phyloP scores from a whole-genome alignment of 768 basidiomycete genomes.

The Naematelia encephala region DNA sequence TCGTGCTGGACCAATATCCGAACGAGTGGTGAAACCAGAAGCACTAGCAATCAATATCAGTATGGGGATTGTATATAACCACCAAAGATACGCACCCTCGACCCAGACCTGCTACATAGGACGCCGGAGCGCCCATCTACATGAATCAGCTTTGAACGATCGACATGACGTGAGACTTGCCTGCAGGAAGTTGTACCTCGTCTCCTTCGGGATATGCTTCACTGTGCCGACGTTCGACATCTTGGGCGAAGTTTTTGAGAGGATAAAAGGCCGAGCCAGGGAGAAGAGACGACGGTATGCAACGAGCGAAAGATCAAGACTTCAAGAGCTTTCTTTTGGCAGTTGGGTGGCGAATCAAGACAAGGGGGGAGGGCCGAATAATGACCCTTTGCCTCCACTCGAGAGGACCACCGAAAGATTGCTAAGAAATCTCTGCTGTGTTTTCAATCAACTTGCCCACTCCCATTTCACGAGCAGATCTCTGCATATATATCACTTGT shows the following conservation, averaged over 20 bases:
- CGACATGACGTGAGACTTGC: conserved; percentile 12
- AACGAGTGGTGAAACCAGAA: conserved; percentile 94
- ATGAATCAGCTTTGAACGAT: neutral
- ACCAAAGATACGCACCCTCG: conserved; percentile 65
- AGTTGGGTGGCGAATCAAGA: neutral
- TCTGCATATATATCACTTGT: neutral
- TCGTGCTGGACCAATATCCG: conserved; percentile 96
- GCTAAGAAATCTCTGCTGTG: conserved; percentile 1
- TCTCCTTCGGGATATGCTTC: conserved; percentile 43
- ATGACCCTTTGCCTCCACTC: neutral
- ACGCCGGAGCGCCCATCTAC: conserved; percentile 71
- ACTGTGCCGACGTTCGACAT: conserved; percentile 44
- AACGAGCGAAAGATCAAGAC: neutral
- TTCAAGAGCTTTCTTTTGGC: neutral
- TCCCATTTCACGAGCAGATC: neutral
- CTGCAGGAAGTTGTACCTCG: conserved; percentile 47
- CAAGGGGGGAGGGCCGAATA: neutral
- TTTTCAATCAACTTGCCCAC: neutral
- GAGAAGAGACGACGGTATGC: neutral
- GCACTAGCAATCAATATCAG: conserved; percentile 59
- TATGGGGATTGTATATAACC: neutral
- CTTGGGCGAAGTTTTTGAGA: conserved; percentile 3
- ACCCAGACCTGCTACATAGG: conserved; percentile 97
- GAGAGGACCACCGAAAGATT: neutral
- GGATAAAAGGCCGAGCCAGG: conserved; percentile 7